Conservation (phyloP, 2,329 filamentous ascomycete species). For the Colletotrichum sp. region DNA sequence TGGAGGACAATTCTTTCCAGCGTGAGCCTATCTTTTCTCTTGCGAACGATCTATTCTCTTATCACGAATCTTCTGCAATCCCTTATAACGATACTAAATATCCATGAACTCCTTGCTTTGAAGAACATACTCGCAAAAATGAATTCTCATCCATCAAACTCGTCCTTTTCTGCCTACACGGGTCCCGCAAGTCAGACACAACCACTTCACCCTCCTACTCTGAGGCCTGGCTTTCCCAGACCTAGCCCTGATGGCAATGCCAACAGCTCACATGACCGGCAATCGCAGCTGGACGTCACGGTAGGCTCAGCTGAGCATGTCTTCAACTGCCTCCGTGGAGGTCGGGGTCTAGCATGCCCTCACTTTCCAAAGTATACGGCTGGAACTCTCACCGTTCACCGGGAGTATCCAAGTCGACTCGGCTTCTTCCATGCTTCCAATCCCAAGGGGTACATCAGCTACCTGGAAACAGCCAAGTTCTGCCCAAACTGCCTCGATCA, state of each 20-base stretch:
- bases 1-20: not conserved
- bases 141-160: not conserved
- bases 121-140: not conserved
- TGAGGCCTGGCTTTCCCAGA: not conserved
- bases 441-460: not conserved
- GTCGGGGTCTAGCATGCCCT: not conserved
- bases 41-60: not conserved
- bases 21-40: not conserved
- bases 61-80: not conserved
- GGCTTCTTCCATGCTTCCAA: not conserved
- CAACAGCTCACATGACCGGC: not conserved
- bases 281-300: not conserved
- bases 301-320: not conserved
- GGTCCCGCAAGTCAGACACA: not conserved
- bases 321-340: not conserved
- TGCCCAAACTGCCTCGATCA: not conserved
- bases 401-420: not conserved
- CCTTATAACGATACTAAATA: not conserved
- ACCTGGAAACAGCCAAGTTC: not conserved
- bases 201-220: not conserved
- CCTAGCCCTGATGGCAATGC: not conserved
- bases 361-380: not conserved
- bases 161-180: not conserved
- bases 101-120: not conserved
- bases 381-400: not conserved